A percentile compares a stretch with the other conserved stretches of the same genome.
Conservation (phyloP, 164 flowering plant species). For the Platanus orientalis region DNA sequence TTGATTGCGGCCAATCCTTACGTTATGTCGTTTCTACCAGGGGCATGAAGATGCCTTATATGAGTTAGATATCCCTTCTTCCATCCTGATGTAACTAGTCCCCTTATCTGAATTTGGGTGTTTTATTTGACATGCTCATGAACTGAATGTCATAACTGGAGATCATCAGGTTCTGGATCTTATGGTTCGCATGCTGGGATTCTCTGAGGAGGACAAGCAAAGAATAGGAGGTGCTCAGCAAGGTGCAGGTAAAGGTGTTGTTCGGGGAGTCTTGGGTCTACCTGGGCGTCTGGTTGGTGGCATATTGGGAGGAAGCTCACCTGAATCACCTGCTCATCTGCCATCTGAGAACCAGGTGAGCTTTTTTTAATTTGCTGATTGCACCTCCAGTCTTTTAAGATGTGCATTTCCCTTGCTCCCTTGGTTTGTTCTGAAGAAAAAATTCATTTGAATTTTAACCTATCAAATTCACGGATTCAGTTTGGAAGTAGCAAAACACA, state of each 20-base stretch:
- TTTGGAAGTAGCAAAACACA: background rate
- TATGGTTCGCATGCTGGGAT: conserved; percentile 96
- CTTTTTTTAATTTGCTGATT: background rate
- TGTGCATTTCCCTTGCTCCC: background rate
- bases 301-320: conserved; percentile 72
- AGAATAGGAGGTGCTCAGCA: conserved; percentile 90
- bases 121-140: background rate
- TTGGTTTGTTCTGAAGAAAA: background rate
- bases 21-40: no score
- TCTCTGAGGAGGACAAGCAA: conserved; percentile 94
- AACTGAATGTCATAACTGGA: conserved; percentile 6
- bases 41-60: no score
- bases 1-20: background rate
- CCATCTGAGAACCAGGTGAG: conserved; percentile 78
- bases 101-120: background rate
- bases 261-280: conserved; percentile 88
- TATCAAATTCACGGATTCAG: background rate
- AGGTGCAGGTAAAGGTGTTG: conserved; percentile 93
- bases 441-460: background rate
- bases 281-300: conserved; percentile 99
- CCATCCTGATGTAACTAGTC: background rate
- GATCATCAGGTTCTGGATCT: conserved; percentile 80
- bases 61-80: background rate
- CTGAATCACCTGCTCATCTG: conserved; percentile 35
- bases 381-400: background rate